These are phyloP conservation scores for Aechmea fasciata DNA, from an alignment of 176 grass and related monocot genomes.

Conservation along the genomic window DNA sequence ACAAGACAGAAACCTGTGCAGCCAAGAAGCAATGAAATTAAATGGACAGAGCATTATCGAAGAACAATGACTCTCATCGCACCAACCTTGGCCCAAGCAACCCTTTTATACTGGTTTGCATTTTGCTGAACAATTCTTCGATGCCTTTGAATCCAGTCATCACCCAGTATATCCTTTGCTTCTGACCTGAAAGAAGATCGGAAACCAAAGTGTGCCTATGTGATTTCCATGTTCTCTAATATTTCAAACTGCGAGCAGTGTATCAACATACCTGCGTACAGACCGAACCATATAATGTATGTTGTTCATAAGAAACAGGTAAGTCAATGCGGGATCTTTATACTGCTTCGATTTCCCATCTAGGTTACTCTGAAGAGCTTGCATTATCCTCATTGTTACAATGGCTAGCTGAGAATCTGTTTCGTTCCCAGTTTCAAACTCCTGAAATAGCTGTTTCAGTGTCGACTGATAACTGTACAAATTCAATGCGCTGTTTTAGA, in stretches of 20 bases:
- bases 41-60: not conserved
- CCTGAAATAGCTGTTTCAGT: slow-evolving; percentile 63
- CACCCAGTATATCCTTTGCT: slow-evolving; percentile 76
- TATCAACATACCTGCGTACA: slow-evolving; percentile 51
- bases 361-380: slow-evolving; percentile 80
- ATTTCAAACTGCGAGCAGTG: slow-evolving; percentile 12
- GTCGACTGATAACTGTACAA: slow-evolving; percentile 62
- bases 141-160: slow-evolving; percentile 80
- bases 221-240: slow-evolving; percentile 1
- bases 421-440: slow-evolving; percentile 40
- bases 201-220: slow-evolving; percentile 7
- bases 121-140: slow-evolving; percentile 72
- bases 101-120: slow-evolving; percentile 73
- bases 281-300: slow-evolving; percentile 72
- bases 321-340: slow-evolving; percentile 63
- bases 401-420: slow-evolving; percentile 55
- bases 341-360: slow-evolving; percentile 76
- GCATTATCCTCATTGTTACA: slow-evolving; percentile 60
- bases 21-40: not conserved
- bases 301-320: slow-evolving; percentile 92
- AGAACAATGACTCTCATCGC: not conserved
- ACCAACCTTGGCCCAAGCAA: slow-evolving; percentile 79
- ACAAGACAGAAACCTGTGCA: too few relatives aligned
- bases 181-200: slow-evolving; percentile 51
- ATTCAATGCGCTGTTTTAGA: slow-evolving; percentile 12